phyloP scores from a whole-genome alignment of 2,329 filamentous ascomycete species.

The Claviceps paspali region DNA sequence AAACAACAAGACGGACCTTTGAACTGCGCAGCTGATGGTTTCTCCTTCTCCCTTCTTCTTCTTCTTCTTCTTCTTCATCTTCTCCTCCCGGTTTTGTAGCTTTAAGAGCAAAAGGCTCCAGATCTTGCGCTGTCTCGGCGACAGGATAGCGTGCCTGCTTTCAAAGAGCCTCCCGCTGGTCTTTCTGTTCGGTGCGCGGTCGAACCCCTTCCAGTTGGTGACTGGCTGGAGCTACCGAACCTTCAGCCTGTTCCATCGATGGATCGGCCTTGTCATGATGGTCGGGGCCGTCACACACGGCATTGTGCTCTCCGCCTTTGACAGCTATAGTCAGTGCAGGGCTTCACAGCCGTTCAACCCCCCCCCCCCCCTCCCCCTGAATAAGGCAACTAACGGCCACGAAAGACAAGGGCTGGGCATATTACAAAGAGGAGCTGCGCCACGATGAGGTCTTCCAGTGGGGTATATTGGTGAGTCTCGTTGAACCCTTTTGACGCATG shows the following conservation, averaged over 20 bases:
- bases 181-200: conserved; percentile 47
- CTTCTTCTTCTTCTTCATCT: background rate
- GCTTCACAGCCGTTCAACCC: background rate
- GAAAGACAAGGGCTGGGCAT: conserved; percentile 7
- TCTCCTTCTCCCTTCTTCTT: background rate
- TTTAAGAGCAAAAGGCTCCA: conserved; percentile 15
- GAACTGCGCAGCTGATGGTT: background rate
- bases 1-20: background rate
- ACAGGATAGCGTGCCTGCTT: conserved; percentile 42
- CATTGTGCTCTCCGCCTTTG: conserved; percentile 9
- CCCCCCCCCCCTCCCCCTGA: background rate
- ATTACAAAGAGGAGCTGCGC: conserved; percentile 3
- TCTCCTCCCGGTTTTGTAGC: too few species aligned
- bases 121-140: conserved; percentile 34
- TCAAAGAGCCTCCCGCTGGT: conserved; percentile 42
- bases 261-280: conserved; percentile 41
- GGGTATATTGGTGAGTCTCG: conserved; percentile 4
- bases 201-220: conserved; percentile 43
- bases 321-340: conserved; percentile 6
- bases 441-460: conserved; percentile 3
- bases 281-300: conserved; percentile 40
- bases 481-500: too few species aligned
- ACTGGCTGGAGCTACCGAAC: conserved; percentile 50
- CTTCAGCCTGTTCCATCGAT: conserved; percentile 48
- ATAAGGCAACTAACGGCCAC: background rate